phyloP scores from a whole-genome alignment of 2,329 filamentous ascomycete genomes.

The Penicillium sp. region DNA sequence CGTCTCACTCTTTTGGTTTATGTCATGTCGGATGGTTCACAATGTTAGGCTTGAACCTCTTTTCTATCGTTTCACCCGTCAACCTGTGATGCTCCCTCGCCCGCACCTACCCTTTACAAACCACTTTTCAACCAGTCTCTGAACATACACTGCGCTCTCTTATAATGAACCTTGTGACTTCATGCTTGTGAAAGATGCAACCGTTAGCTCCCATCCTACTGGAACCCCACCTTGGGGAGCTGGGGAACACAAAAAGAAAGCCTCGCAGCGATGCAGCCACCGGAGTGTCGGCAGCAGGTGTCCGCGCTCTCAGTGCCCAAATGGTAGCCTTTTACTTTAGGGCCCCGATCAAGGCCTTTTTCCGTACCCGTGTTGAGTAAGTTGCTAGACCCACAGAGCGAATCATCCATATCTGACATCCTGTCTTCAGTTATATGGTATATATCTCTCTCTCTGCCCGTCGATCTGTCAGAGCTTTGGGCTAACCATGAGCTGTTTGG shows the following conservation, averaged over 20 bases:
- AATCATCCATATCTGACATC: background rate
- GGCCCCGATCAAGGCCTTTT: slow-evolving; percentile 89
- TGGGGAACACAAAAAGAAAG: slow-evolving; percentile 39
- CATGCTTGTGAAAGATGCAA: slow-evolving; percentile 1
- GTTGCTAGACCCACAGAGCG: slow-evolving; percentile 30
- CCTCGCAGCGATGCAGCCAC: slow-evolving; percentile 63
- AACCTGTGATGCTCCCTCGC: background rate
- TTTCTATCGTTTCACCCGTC: background rate
- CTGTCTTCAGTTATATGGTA: slow-evolving; percentile 53
- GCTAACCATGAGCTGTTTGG: slow-evolving; percentile 12
- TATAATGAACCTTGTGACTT: slow-evolving; percentile 2
- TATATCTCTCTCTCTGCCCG: slow-evolving; percentile 8
- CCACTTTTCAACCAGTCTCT: background rate
- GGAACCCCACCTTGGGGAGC: slow-evolving; percentile 18
- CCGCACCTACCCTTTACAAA: background rate
- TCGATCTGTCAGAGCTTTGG: background rate
- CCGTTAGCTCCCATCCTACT: slow-evolving; percentile 20
- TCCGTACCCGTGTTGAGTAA: slow-evolving; percentile 86
- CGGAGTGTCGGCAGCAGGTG: slow-evolving; percentile 81
- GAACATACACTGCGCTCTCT: background rate
- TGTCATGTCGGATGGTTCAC: background rate
- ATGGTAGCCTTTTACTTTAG: slow-evolving; percentile 89
- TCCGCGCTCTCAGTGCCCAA: slow-evolving; percentile 80
- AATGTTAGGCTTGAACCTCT: background rate
- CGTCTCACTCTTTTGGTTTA: background rate